Conservation (phyloP, 257 asterid genomes). For the Linderniella brevidens region DNA sequence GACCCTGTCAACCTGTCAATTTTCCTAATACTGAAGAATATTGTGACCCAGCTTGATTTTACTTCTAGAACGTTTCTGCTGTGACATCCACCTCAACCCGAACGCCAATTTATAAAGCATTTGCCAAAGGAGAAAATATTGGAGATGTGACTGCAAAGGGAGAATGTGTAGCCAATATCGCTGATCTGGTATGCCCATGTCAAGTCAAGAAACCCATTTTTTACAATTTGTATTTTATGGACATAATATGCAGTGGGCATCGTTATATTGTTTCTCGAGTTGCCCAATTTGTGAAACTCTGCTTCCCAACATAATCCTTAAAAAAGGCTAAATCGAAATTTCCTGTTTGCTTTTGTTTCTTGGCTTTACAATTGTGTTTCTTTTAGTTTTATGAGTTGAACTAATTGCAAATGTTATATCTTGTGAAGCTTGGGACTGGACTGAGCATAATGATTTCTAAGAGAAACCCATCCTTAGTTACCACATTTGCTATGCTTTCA, state of each 20-base stretch:
- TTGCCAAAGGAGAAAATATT: conserved; percentile 96
- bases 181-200: conserved; percentile 69
- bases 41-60: conserved; percentile 14
- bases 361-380: not conserved
- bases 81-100: conserved; percentile 97
- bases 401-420: conserved; percentile 17
- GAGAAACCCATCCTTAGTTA: conserved; percentile 73
- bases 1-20: no score
- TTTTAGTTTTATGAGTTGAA: conserved; percentile 6
- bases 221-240: no score
- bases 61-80: conserved; percentile 71
- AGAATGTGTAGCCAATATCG: conserved; percentile 87
- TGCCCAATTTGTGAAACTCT: no score
- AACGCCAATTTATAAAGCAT: conserved; percentile 95
- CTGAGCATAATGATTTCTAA: conserved; percentile 76
- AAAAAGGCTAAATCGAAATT: no score
- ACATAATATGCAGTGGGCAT: no score
- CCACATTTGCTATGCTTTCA: conserved; percentile 73
- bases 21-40: conserved; percentile 3
- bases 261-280: no score
- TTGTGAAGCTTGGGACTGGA: conserved; percentile 91
- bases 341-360: no score
- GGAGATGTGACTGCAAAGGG: conserved; percentile 99
- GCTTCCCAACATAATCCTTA: no score
- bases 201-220: no score